Evolutionary conservation across 2,329 filamentous ascomycete genomes (phyloP), one percentile per base, ranked within the genome.

Genomic region (Talaromyces sp.): DNA sequence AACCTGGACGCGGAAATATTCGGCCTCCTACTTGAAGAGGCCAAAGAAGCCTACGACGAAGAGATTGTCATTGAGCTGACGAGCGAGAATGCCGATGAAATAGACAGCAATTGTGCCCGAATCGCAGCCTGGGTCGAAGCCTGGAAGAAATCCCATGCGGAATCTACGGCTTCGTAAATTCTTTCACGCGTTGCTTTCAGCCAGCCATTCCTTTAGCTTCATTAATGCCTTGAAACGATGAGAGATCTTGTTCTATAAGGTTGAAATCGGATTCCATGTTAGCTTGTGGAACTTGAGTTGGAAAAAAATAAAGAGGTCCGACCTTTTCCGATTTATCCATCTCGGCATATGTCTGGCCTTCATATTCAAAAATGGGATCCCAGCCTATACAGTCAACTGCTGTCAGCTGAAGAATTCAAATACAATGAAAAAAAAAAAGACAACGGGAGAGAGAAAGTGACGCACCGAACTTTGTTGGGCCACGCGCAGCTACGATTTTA

Each of bases 1-100:
- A 99, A 99, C 72, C 80, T 99, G 62, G 95, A 99, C 75, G 89
- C 91, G 31, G 95, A 99, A 79, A 98, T 99, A 71, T 98, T 99
- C 88, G 89, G 96, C 71, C 91, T 98, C 27, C 79, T 99, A 59
- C 80, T 96, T 21, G 89, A 96, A 67, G 95, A 99, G 79, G 95
- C 95, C 32, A 82, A 87, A 62, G 93, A 96, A 64, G 86, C 89
- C 11, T 99, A 93, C 70, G 89, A 91, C 58, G 86, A 89, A 74
- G 86, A 95, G 71, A 90, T 96, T 67, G 89, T 99, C 41, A 89
- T 98, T 27, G 92, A 96, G 76, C 78, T 99, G 70, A 86, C 81
- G 70, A 98, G 93, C 75, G 89, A 96, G 72, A 84, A 84, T 58
- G 82, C 86, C 2, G 89, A 93, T 56, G 90, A 97, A 75, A 89